Conservation (phyloP, 805 yeast genomes). For the Millerago galiae region DNA sequence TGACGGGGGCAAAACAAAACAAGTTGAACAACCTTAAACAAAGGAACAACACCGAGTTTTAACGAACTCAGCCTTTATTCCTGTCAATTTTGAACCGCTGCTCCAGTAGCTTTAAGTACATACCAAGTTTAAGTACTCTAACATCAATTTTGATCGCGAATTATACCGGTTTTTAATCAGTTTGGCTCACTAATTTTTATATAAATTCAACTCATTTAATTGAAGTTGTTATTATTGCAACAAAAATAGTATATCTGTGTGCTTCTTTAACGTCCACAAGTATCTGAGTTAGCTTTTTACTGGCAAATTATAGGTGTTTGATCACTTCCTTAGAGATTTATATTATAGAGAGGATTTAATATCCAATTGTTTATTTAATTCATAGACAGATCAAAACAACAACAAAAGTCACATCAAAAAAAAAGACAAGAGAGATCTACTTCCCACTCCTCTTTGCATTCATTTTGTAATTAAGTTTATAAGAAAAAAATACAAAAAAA, state of each 20-base stretch:
- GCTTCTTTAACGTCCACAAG: not conserved
- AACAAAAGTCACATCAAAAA: not conserved
- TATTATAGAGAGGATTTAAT: not conserved
- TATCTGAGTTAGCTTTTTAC: not conserved
- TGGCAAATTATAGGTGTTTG: not conserved
- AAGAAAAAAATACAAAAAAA: slow-evolving; percentile 5
- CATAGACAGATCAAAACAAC: not conserved
- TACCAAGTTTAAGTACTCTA: slow-evolving; percentile 4
- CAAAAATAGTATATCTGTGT: not conserved
- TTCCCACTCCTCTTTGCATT: not conserved
- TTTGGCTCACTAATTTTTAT: not conserved
- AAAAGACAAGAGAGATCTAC: not conserved
- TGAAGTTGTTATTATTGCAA: slow-evolving; percentile 11
- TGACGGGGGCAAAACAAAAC: slow-evolving; percentile 15
- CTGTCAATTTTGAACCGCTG: slow-evolving; percentile 6
- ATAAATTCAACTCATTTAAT: slow-evolving; percentile 16
- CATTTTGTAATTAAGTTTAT: not conserved
- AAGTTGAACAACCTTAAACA: slow-evolving; percentile 3
- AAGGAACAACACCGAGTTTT: slow-evolving; percentile 11
- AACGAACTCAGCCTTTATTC: slow-evolving; percentile 9
- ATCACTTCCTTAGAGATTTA: not conserved
- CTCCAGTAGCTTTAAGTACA: slow-evolving; percentile 4
- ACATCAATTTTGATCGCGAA: slow-evolving; percentile 9
- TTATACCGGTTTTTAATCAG: slow-evolving; percentile 7
- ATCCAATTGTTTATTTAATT: not conserved